Base-by-base conservation (phyloP, 2,329 filamentous ascomycete species). In the Phaeosphaeriaceae sp. region DNA sequence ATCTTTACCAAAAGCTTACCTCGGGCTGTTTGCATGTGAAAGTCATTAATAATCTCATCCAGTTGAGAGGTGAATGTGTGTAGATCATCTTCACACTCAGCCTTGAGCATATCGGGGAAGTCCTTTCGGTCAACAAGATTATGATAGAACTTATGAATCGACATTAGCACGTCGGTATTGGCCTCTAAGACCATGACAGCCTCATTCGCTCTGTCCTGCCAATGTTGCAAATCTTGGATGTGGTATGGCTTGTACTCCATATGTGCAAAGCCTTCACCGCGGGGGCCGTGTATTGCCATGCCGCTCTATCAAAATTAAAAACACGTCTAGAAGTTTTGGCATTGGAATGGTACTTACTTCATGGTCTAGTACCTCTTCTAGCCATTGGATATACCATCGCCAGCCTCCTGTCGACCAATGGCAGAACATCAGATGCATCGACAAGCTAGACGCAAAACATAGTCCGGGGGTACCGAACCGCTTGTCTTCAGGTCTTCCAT, bases 361-460 rank as follows among this genome's bases (percentile, higher is more conserved):
- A 21, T 59, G 17, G 23, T 74, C 69, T 2, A 75, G 56, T 0
- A 58, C 46, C 9, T 64, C 57, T 50, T 78, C 76, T 0, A 79
- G 58, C 65, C 64, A 75, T 11, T 64, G 52, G 16, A 79, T 67
- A 50, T 77, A 77, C 58, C 67, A 67, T 21, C 74, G 64, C 76
- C 76, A 79, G n/a, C 74, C 68, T 48, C 76, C 73, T 0, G 56
- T 69, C 3, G 74, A 67, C 76, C 76, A 79, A 21, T 74, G 61
- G 36, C 69, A 74, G 37, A 66, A 72, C 21, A 77, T 46, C 1
- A 76, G 42, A 50, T 78, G 76, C 3, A 66, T 64, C 4, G 66
- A 56, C 4, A 78, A 58, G 42, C 64, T 75, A 2, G 74, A 67
- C 15, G 61, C 51, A 29, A 79, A 74, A 42, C 71, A 73, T 8